These are phyloP conservation scores for Podaxis sp. DNA, from an alignment of 768 basidiomycete genomes.

Conservation along the genomic window DNA sequence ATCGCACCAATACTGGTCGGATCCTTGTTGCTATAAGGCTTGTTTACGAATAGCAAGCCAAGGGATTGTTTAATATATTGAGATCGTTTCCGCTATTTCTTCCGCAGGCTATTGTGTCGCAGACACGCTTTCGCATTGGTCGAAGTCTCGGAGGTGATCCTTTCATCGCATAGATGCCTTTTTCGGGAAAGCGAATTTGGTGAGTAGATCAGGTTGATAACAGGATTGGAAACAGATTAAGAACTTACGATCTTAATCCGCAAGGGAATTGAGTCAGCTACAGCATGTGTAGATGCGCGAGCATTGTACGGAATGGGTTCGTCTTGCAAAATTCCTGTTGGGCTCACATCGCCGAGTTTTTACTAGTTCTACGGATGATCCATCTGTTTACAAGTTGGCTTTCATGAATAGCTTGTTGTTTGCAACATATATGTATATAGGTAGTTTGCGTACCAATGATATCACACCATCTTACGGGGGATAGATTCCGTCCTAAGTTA, in stretches of 20 bases:
- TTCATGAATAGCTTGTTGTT: no score
- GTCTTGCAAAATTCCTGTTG: background rate
- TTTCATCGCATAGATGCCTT: background rate
- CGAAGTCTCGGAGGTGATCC: background rate
- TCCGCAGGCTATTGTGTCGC: background rate
- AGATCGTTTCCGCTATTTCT: background rate
- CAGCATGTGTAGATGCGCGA: background rate
- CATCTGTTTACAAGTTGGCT: no score
- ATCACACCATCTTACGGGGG: no score
- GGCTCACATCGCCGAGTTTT: background rate
- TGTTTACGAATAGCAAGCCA: background rate
- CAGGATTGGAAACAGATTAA: background rate
- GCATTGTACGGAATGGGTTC: background rate
- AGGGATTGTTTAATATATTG: background rate
- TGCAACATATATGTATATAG: no score
- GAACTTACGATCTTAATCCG: background rate
- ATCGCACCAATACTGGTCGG: background rate
- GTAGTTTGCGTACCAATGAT: no score
- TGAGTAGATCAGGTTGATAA: background rate
- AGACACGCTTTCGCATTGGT: background rate
- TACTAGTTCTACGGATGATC: no score
- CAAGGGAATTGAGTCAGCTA: background rate
- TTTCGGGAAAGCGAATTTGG: background rate
- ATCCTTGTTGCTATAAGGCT: background rate
- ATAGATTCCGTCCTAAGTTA: no score